These are phyloP conservation scores for Fusarium cyanostomum DNA, from an alignment of 2,329 filamentous ascomycete species.

Conservation along the genomic window DNA sequence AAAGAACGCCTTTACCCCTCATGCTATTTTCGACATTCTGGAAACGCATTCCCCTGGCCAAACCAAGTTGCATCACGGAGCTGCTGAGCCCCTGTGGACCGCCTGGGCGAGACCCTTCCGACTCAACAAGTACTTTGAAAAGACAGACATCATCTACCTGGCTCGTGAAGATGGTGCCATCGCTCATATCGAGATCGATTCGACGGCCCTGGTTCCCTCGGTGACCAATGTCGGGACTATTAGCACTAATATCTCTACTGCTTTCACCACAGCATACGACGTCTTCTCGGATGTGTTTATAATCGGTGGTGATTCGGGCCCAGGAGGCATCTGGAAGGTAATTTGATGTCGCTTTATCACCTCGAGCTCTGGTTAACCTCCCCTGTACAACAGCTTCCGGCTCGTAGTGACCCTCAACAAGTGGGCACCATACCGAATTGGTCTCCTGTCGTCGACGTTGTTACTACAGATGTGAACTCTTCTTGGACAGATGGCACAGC, in stretches of 20 bases:
- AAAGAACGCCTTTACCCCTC: slow-evolving; percentile 62
- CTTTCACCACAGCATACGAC: slow-evolving; percentile 80
- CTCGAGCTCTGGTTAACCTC: slow-evolving; percentile 10
- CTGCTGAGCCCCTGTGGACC: slow-evolving; percentile 73
- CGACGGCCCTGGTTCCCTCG: slow-evolving; percentile 62
- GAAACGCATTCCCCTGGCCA: slow-evolving; percentile 52
- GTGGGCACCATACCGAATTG: slow-evolving; percentile 67
- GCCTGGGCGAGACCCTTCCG: slow-evolving; percentile 85
- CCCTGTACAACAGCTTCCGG: slow-evolving; percentile 54
- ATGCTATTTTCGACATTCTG: slow-evolving; percentile 59
- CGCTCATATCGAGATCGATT: slow-evolving; percentile 74
- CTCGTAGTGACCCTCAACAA: slow-evolving; percentile 60
- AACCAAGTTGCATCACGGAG: slow-evolving; percentile 59
- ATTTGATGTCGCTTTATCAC: slow-evolving; percentile 35
- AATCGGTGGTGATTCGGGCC: slow-evolving; percentile 79
- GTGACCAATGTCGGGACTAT: slow-evolving; percentile 68
- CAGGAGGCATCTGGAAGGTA: slow-evolving; percentile 80
- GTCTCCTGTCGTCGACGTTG: slow-evolving; percentile 66
- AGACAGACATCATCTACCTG: slow-evolving; percentile 83
- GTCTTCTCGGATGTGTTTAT: slow-evolving; percentile 80
- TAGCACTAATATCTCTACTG: slow-evolving; percentile 79
- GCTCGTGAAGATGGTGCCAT: slow-evolving; percentile 88
- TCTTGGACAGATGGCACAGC: slow-evolving; percentile 33
- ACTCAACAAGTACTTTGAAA: slow-evolving; percentile 66
- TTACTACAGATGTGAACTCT: slow-evolving; percentile 54